Evolutionary conservation across 2,329 filamentous ascomycete genomes (phyloP).

Genomic region (Paracamarosporium sp.): DNA sequence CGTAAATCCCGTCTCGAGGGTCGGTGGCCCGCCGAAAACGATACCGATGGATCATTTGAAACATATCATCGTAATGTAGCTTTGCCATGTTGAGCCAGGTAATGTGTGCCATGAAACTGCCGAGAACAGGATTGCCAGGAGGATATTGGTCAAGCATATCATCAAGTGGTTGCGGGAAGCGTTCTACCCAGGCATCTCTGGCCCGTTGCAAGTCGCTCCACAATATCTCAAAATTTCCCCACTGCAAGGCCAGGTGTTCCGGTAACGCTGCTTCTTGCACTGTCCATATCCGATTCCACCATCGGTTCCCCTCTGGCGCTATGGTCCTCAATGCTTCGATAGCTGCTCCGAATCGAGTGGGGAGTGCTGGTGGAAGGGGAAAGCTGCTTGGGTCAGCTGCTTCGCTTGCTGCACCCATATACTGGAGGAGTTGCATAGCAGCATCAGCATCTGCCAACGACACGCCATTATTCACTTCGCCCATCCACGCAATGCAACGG

Average conservation of each 20-base stretch:
- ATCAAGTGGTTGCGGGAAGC: not conserved
- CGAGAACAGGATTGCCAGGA: not conserved
- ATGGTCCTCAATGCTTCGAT: not conserved
- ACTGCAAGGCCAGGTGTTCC: not conserved
- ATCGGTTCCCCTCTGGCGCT: not conserved
- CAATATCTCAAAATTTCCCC: not conserved
- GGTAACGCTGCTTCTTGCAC: slow-evolving; percentile 1
- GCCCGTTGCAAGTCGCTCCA: not conserved
- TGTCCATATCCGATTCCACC: not conserved
- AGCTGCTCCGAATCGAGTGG: not conserved
- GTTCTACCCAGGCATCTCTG: not conserved
- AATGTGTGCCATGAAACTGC: not conserved
- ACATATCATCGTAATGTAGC: not conserved
- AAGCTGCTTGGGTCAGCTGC: not conserved
- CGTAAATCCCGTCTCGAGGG: not conserved
- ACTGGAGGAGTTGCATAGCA: not conserved
- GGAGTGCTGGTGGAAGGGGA: not conserved
- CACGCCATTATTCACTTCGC: not conserved
- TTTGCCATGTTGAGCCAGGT: not conserved
- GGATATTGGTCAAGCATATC: not conserved
- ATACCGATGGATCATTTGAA: slow-evolving; percentile 1
- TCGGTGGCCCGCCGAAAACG: not conserved
- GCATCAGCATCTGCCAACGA: not conserved
- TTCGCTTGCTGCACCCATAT: not conserved
- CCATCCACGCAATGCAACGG: not conserved